phyloP scores from a whole-genome alignment of 306 rosid genomes.

The Vigna angularis region DNA sequence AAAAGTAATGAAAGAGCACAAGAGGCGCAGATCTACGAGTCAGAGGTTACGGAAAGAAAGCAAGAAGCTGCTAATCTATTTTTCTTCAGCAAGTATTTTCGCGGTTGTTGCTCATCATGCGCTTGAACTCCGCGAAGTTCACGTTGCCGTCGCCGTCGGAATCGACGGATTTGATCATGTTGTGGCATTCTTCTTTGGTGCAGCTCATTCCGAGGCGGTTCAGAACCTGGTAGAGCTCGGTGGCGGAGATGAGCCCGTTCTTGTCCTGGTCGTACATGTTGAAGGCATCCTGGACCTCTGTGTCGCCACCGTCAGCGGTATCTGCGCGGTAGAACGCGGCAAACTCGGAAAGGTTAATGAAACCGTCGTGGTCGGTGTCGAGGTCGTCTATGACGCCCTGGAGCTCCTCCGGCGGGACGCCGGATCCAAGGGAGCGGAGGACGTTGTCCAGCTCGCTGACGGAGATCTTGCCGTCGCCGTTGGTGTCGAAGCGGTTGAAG shows the following conservation, averaged over 20 bases:
- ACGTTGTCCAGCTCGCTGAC: slow-evolving; percentile 66
- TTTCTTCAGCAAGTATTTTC: not conserved
- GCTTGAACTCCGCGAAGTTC: slow-evolving; percentile 78
- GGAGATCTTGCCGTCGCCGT: slow-evolving; percentile 97
- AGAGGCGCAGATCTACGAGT: slow-evolving; percentile 32
- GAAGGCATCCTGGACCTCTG: slow-evolving; percentile 84
- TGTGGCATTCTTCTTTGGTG: slow-evolving; percentile 65
- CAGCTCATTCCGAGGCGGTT: slow-evolving; percentile 72
- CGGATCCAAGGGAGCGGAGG: slow-evolving; percentile 67
- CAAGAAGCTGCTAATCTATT: slow-evolving; percentile 22
- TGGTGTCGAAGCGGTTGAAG: slow-evolving; percentile 77
- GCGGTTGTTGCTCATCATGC: slow-evolving; percentile 71
- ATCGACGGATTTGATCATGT: slow-evolving; percentile 83
- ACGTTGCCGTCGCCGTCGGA: slow-evolving; percentile 88
- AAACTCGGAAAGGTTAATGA: slow-evolving; percentile 76
- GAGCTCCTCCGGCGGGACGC: slow-evolving; percentile 54
- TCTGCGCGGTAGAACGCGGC: slow-evolving; percentile 69
- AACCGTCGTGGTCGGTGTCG: slow-evolving; percentile 78
- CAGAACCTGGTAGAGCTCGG: slow-evolving; percentile 75
- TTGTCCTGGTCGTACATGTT: slow-evolving; percentile 82
- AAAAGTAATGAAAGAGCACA: not conserved
- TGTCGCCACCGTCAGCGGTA: slow-evolving; percentile 50
- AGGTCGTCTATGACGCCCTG: slow-evolving; percentile 78
- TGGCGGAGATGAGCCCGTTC: slow-evolving; percentile 81
- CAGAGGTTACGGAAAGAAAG: not conserved